Conservation (phyloP, 2,329 filamentous ascomycete species). For the Phoma herbarum region DNA sequence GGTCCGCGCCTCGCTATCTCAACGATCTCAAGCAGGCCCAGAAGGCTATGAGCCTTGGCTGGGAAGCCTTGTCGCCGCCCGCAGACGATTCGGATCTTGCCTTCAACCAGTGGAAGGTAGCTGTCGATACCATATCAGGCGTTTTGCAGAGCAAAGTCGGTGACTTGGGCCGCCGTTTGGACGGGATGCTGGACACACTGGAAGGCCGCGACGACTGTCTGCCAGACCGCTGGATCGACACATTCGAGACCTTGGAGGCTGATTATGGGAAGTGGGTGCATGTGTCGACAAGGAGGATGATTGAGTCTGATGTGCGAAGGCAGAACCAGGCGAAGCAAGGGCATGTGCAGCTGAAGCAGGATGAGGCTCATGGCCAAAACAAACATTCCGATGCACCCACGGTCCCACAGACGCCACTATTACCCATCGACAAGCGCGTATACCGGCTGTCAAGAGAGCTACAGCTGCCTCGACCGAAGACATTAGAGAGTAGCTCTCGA, state of each 20-base stretch:
- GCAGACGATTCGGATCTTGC: slow-evolving; percentile 43
- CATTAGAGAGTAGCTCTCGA: neutral
- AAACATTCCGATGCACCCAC: slow-evolving; percentile 23
- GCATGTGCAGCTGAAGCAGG: slow-evolving; percentile 5
- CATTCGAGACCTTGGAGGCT: slow-evolving; percentile 80
- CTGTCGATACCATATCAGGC: slow-evolving; percentile 63
- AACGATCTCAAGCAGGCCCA: slow-evolving; percentile 70
- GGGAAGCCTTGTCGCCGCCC: slow-evolving; percentile 66
- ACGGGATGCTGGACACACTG: slow-evolving; percentile 84
- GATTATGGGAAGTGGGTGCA: slow-evolving; percentile 84
- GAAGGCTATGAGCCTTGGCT: slow-evolving; percentile 70
- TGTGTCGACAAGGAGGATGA: slow-evolving; percentile 76
- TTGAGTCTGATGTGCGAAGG: slow-evolving; percentile 66
- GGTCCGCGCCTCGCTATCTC: slow-evolving; percentile 75
- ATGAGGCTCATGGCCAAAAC: slow-evolving; percentile 3
- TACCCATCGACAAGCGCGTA: slow-evolving; percentile 13
- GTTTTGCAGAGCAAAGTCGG: slow-evolving; percentile 75
- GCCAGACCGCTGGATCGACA: slow-evolving; percentile 86
- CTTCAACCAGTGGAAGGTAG: slow-evolving; percentile 48
- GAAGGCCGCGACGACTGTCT: slow-evolving; percentile 86
- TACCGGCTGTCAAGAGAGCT: slow-evolving; percentile 11
- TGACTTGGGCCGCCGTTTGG: slow-evolving; percentile 75
- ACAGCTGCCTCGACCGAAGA: slow-evolving; percentile 6
- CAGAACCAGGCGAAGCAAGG: slow-evolving; percentile 22
- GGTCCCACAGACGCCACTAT: slow-evolving; percentile 5